Percentiles rank a stretch among this genome's conserved stretches.
phyloP scores from a whole-genome alignment of 805 yeast genomes.

The Suhomyces canberraensis region DNA sequence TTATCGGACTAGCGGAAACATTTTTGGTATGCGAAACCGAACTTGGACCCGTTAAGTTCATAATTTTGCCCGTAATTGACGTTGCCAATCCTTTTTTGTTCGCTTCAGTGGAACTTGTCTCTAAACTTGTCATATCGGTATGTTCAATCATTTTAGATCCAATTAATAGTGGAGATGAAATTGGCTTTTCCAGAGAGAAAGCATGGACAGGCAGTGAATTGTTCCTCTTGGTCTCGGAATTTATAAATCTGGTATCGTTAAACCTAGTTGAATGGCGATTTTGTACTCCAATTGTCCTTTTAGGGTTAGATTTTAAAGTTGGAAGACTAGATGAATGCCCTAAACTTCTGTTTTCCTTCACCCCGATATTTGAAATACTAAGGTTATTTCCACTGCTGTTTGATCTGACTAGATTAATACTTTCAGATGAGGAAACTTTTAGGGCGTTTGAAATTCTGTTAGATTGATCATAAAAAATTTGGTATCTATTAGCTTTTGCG shows the following conservation, averaged over 20 bases:
- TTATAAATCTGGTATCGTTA: slow-evolving; percentile 4
- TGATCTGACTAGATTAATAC: slow-evolving; percentile 17
- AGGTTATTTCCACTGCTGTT: slow-evolving; percentile 12
- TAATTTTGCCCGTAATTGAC: neutral
- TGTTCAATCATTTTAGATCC: slow-evolving; percentile 1
- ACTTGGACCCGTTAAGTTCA: neutral
- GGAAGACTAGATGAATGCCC: slow-evolving; percentile 24
- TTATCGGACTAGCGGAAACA: slow-evolving; percentile 24
- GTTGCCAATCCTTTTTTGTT: too few relatives aligned
- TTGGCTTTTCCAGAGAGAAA: slow-evolving; percentile 2
- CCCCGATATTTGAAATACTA: neutral
- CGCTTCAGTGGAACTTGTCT: too few relatives aligned
- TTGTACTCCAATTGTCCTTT: slow-evolving; percentile 5
- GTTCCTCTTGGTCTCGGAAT: slow-evolving; percentile 7
- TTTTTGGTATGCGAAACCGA: slow-evolving; percentile 1
- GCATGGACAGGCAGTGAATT: slow-evolving; percentile 9
- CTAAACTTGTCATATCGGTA: too few relatives aligned
- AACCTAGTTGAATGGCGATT: slow-evolving; percentile 7
- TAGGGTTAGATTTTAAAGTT: slow-evolving; percentile 14
- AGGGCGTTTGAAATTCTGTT: slow-evolving; percentile 43
- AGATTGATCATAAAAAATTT: slow-evolving; percentile 46
- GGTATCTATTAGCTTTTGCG: slow-evolving; percentile 47
- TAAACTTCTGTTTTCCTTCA: slow-evolving; percentile 11
- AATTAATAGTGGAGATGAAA: slow-evolving; percentile 2
- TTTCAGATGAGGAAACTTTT: slow-evolving; percentile 32